phyloP scores from a whole-genome alignment of 441 rosid genomes.

The Pelargonium myrrhifolium region DNA sequence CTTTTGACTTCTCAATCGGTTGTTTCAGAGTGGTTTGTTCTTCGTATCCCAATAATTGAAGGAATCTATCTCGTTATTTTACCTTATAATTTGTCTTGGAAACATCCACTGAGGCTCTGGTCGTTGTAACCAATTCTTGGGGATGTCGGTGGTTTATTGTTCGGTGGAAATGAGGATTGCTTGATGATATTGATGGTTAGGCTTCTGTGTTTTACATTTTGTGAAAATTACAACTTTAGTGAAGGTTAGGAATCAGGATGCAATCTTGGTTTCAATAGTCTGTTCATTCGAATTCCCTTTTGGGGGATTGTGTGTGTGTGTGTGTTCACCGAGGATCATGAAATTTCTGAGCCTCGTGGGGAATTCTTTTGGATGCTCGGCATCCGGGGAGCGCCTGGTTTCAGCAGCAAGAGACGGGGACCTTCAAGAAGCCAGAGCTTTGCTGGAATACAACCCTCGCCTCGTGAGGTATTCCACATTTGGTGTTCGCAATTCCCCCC shows the following conservation, averaged over 20 bases:
- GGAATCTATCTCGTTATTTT: conserved; percentile 13
- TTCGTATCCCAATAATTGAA: conserved; percentile 8
- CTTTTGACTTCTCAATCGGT: conserved; percentile 11
- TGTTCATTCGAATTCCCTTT: neutral
- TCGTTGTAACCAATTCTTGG: conserved; percentile 32
- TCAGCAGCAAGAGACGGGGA: conserved; percentile 99
- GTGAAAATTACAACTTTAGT: neutral
- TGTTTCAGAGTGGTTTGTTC: conserved; percentile 15
- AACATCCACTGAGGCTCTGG: conserved; percentile 26
- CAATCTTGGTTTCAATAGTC: conserved; percentile 4
- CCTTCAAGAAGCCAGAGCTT: conserved; percentile 89
- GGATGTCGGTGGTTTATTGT: conserved; percentile 22
- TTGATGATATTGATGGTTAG: neutral
- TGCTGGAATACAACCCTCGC: conserved; percentile 87
- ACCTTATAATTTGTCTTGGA: conserved; percentile 3
- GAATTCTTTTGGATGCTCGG: conserved; percentile 96
- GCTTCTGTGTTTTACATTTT: conserved; percentile 11
- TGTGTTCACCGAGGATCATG: conserved; percentile 32
- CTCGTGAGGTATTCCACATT: conserved; percentile 96
- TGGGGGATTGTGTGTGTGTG: neutral
- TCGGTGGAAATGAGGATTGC: conserved; percentile 22
- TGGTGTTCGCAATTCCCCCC: conserved; percentile 94
- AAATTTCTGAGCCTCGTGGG: conserved; percentile 83
- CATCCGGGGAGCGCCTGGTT: conserved; percentile 92
- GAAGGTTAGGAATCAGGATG: conserved; percentile 14